Conservation (phyloP, 371 early-diverging fungal species). For the Mucor irregularis region DNA sequence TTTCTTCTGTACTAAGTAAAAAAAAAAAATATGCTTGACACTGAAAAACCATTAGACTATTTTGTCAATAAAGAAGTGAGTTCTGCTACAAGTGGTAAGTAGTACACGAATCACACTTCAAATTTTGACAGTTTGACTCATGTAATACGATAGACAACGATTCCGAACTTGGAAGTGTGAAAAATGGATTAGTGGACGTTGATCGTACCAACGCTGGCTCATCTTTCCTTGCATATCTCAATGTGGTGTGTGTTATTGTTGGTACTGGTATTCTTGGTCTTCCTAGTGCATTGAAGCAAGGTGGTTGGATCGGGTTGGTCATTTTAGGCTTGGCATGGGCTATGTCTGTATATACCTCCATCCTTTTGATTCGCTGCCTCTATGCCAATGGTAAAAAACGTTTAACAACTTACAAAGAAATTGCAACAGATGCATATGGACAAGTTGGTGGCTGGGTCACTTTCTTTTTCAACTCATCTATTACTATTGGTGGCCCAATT, state of each 20-base stretch:
- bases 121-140: too few relatives aligned
- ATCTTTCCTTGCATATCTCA: constrained; percentile 40
- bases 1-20: too few relatives aligned
- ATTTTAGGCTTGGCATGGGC: constrained; percentile 73
- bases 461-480: constrained; percentile 60
- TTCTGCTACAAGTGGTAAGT: too few relatives aligned
- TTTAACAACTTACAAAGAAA: constrained; percentile 41
- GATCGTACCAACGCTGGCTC: constrained; percentile 25
- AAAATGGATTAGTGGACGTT: constrained; percentile 14
- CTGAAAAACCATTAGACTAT: too few relatives aligned
- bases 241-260: constrained; percentile 66
- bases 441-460: constrained; percentile 40
- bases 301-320: constrained; percentile 81
- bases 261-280: constrained; percentile 87
- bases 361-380: constrained; percentile 36
- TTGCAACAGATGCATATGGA: constrained; percentile 42
- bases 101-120: too few relatives aligned
- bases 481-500: constrained; percentile 52
- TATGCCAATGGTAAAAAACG: constrained; percentile 42
- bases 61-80: too few relatives aligned
- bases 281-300: constrained; percentile 75
- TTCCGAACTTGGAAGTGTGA: constrained; percentile 11
- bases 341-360: constrained; percentile 62
- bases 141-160: too few relatives aligned
- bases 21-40: too few relatives aligned